Evolutionary conservation across 2,329 filamentous ascomycete species (phyloP).

Genomic region (Monosporascus sp.): DNA sequence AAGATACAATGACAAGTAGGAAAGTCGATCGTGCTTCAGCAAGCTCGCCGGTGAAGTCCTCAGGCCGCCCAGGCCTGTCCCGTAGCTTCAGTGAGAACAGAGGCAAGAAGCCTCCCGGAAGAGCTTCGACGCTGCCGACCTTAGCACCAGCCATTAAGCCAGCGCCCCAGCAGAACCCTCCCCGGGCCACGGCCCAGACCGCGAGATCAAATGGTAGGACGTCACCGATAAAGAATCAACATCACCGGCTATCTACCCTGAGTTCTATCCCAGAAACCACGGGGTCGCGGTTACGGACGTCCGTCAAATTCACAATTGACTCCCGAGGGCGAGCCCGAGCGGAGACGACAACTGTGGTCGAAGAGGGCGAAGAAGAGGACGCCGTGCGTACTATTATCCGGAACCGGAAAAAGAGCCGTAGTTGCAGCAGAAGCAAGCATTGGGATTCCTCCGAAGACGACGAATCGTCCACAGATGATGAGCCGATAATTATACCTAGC

Average conservation of each 20-base stretch:
- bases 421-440: conserved; percentile 18
- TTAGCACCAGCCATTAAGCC: conserved; percentile 43
- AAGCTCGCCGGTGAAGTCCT: conserved; percentile 49
- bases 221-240: conserved; percentile 50
- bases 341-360: conserved; percentile 43
- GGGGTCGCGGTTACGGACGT: conserved; percentile 43
- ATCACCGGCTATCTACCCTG: conserved; percentile 46
- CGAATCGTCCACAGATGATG: conserved; percentile 57
- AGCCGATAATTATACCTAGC: conserved; percentile 61
- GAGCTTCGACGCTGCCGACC: conserved; percentile 36
- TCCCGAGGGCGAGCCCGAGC: conserved; percentile 55
- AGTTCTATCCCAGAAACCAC: conserved; percentile 54
- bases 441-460: conserved; percentile 46
- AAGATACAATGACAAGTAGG: conserved; percentile 37
- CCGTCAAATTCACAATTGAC: conserved; percentile 61
- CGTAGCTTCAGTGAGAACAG: conserved; percentile 52
- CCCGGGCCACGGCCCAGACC: conserved; percentile 30
- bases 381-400: conserved; percentile 15
- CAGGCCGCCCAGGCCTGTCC: conserved; percentile 43
- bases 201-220: conserved; percentile 40
- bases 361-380: conserved; percentile 18
- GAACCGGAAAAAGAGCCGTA: conserved; percentile 13
- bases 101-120: conserved; percentile 38
- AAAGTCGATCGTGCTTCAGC: conserved; percentile 35
- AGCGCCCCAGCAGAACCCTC: conserved; percentile 17